Evolutionary conservation across 768 basidiomycete genomes (phyloP), one percentile per base, ranked within the genome.

Genomic region (Butyriboletus loyo): DNA sequence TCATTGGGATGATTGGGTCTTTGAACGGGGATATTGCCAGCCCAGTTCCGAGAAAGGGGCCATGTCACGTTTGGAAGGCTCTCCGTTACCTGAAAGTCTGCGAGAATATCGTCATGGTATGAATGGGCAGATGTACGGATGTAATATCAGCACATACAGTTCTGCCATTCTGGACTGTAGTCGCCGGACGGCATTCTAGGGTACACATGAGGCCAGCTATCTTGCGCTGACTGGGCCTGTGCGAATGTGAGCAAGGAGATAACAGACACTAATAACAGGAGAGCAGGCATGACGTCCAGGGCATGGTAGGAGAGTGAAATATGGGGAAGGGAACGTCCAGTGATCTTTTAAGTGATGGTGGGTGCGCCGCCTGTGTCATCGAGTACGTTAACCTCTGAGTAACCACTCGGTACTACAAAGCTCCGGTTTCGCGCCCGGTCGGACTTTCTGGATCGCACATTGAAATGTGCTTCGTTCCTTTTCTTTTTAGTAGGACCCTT

Each of bases 11-110:
- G 83, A n/a, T 72, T 77, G 0, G 69, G 62, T 45, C 84, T 77
- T 51, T 82, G 74, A 1, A 86, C 84, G n/a, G 78, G 77, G 43
- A 86, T 74, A 54, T 85, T 86, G 31, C 85, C 84, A 11, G 85
- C 84, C 60, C 73, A 86, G 62, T 74, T 79, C 8, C 75, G 77
- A 40, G 74, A 1, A 17, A 73, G 64, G 17, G 69, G 55, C 62
- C 82, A 84, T 0, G 82, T 79, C 35, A 86, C 71, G 51, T 84
- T 84, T 4, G 85, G 84, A 10, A 86, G 73, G n/a, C 61, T 64
- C 8, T 70, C 64, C 1, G 78, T 83, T 13, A 86, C 84, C 54
- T 77, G 67, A 54, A 83, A 86, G 61, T 86, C 85, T 86, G 51
- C 25, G 24, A 27, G 8, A 37, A 45, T 10, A 25, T 7, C 3